phyloP scores from a whole-genome alignment of 495 filamentous ascomycete genomes.

The Penicillium samsonianum region DNA sequence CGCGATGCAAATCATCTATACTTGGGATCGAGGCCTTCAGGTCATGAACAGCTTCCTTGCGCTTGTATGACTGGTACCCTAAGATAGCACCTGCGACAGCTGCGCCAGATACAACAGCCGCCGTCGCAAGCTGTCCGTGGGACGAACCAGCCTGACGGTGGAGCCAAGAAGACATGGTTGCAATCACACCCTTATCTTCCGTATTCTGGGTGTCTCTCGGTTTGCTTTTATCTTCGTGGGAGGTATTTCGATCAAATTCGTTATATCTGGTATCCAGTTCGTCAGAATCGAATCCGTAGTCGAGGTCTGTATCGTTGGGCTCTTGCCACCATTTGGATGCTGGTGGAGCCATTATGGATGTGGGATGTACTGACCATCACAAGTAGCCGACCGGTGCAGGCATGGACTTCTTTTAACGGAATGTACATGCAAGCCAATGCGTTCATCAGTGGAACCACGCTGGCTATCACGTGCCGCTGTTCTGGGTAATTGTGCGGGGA shows the following conservation, averaged over 20 bases:
- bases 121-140: constrained; percentile 68
- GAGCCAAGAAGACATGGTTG: constrained; percentile 59
- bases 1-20: constrained; percentile 46
- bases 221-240: constrained; percentile 7
- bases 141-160: constrained; percentile 54
- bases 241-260: constrained; percentile 17
- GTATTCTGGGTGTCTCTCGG: constrained; percentile 8
- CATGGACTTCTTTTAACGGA: constrained; percentile 24
- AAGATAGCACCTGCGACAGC: constrained; percentile 72
- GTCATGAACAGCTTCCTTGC: constrained; percentile 61
- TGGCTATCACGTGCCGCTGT: constrained; percentile 22
- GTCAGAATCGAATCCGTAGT: constrained; percentile 38
- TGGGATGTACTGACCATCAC: constrained; percentile 16
- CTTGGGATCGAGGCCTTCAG: constrained; percentile 74
- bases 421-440: constrained; percentile 28
- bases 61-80: constrained; percentile 65
- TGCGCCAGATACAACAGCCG: constrained; percentile 73
- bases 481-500: not conserved
- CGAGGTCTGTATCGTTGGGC: constrained; percentile 28
- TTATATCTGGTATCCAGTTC: constrained; percentile 28
- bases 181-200: constrained; percentile 20
- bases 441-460: constrained; percentile 33
- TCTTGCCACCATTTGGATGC: constrained; percentile 30
- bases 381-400: constrained; percentile 3
- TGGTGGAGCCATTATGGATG: constrained; percentile 16